A percentile compares a stretch with the other conserved stretches of the same genome.
Evolutionary conservation across 306 rosid species (phyloP).

Genomic region (Begonia peltatifolia): DNA sequence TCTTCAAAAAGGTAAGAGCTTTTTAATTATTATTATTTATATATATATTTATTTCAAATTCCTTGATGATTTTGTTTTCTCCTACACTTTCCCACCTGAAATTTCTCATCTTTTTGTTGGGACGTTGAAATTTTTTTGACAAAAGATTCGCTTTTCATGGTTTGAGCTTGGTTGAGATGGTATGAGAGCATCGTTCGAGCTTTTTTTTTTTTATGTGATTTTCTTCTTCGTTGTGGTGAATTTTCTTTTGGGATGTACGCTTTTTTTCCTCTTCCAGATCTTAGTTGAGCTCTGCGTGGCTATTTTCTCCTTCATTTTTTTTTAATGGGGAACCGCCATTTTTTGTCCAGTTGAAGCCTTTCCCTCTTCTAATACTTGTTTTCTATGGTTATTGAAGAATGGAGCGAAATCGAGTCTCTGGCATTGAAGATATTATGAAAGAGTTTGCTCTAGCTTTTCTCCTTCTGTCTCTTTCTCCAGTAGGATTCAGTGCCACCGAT

Average conservation of each 20-base stretch:
- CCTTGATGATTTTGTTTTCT: neutral
- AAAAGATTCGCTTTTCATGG: neutral
- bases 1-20: neutral
- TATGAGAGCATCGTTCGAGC: constrained; percentile 2
- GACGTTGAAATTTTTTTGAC: neutral
- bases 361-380: constrained; percentile 7
- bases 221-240: neutral
- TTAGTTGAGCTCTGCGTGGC: neutral
- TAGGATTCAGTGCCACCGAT: constrained; percentile 30
- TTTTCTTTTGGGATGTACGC: constrained; percentile 10
- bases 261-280: constrained; percentile 11
- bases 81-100: constrained; percentile 5
- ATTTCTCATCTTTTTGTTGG: constrained; percentile 1
- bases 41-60: neutral
- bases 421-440: constrained; percentile 21
- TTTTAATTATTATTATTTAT: too few relatives aligned
- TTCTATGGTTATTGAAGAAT: constrained; percentile 18
- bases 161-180: constrained; percentile 5
- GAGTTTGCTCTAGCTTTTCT: constrained; percentile 9
- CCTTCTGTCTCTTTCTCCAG: constrained; percentile 16
- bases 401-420: constrained; percentile 13
- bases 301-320: too few relatives aligned
- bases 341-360: constrained; percentile 18
- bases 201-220: neutral
- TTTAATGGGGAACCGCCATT: constrained; percentile 10